Evolutionary conservation across 768 basidiomycete genomes (phyloP), one percentile per base, ranked within the genome.

Genomic region (Calocera cornea): DNA sequence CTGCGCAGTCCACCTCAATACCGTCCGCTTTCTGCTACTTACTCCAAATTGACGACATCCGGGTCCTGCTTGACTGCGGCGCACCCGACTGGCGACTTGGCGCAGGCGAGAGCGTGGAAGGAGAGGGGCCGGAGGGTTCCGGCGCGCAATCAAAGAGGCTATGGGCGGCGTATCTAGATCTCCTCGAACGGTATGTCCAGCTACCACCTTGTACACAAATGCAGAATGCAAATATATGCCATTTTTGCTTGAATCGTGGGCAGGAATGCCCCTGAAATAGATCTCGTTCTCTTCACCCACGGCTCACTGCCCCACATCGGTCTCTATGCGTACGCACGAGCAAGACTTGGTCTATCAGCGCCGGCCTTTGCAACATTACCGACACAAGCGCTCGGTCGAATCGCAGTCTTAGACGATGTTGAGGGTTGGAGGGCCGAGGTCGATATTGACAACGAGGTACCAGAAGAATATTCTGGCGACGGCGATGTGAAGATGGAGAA

Each of bases 311-410:
- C 85, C 0, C 94, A 97, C 74, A 83, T 88, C 31, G 95, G 95
- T 17, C 80, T 98, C n/a, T 94, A 92, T 74, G 87, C 97, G 12
- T 97, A 90, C 76, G 94, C 97, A 3, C 83, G 90, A 75, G 84
- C 93, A 19, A 83, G 84, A 75, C 94, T 92, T 88, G 87, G 87
- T 24, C 81, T 98, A 44, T 87, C 83, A 68, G 94, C 94, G 24
- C 92, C 94, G 1, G 87, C 93, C 22, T 99, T 98, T 75, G 89
- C 91, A 0, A 95, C 95, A 1, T 83, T 97, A 31, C 95, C 95
- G 40, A 93, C 97, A 0, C 92, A 95, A 71, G 92, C 95, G 66
- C 95, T 94, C 88, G 95, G 90, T 2, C 83, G 92, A 36, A 91
- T 97, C 47, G 92, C 92, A 17, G 88, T 90, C 1, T 83, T 88